Evolutionary conservation across 306 rosid genomes (phyloP).

Genomic region (Prunus mira): DNA sequence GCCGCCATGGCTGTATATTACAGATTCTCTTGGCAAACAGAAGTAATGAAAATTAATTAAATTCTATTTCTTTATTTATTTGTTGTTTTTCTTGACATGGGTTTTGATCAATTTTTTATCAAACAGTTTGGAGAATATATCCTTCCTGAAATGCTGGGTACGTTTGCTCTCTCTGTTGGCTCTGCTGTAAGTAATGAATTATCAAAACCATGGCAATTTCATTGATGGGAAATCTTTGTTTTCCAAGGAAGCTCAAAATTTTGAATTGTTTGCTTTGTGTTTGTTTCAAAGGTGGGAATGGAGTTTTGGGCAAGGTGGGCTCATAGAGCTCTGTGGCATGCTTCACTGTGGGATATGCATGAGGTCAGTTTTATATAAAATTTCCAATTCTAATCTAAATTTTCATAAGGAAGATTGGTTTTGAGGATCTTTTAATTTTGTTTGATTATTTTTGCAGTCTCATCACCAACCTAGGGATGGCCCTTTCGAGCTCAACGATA

Average conservation of each 20-base stretch:
- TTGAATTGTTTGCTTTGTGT: not conserved
- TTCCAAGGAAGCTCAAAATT: not conserved
- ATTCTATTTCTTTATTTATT: too few species aligned
- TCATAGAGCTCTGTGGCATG: constrained; percentile 55
- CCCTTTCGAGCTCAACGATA: constrained; percentile 75
- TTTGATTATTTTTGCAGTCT: constrained; percentile 46
- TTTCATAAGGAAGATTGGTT: not conserved
- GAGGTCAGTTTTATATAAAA: constrained; percentile 8
- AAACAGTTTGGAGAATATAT: constrained; percentile 66
- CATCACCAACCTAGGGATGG: constrained; percentile 81
- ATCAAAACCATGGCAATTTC: not conserved
- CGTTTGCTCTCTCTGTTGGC: constrained; percentile 69
- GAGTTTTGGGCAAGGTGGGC: constrained; percentile 65
- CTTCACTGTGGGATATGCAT: constrained; percentile 51
- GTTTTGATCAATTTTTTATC: constrained; percentile 6
- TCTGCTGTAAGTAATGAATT: constrained; percentile 46
- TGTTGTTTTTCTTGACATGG: not conserved
- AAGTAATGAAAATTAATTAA: constrained; percentile 28
- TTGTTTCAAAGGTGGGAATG: constrained; percentile 43
- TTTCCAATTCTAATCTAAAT: not conserved
- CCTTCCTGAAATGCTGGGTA: constrained; percentile 71
- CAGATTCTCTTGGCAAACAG: constrained; percentile 78
- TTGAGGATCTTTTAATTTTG: not conserved
- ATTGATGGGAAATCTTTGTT: not conserved
- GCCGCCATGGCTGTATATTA: constrained; percentile 70